Conservation (phyloP, 169 alveolate species). For the Ichthyophthirius multifiliis region DNA sequence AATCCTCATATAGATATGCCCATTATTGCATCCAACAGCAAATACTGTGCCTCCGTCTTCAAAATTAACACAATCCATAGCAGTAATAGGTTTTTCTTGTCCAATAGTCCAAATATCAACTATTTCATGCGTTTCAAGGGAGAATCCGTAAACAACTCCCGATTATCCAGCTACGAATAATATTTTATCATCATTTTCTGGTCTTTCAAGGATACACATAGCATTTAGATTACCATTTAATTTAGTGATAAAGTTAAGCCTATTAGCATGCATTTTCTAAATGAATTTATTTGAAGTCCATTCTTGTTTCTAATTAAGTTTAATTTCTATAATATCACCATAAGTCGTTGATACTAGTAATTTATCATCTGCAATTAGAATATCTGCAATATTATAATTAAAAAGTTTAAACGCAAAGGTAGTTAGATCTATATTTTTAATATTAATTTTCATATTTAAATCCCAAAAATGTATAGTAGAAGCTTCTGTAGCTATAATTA, state of each 20-base stretch:
- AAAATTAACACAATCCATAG: constrained; percentile 54
- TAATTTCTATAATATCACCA: constrained; percentile 71
- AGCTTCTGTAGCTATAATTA: constrained; percentile 33
- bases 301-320: constrained; percentile 41
- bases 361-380: constrained; percentile 45
- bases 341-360: constrained; percentile 47
- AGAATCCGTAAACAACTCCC: constrained; percentile 59
- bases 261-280: constrained; percentile 45
- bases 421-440: constrained; percentile 57
- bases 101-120: constrained; percentile 83
- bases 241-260: constrained; percentile 52
- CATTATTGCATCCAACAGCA: constrained; percentile 71
- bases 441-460: constrained; percentile 36
- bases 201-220: constrained; percentile 50
- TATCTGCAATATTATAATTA: constrained; percentile 51
- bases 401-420: constrained; percentile 57
- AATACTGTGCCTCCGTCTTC: constrained; percentile 67
- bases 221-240: constrained; percentile 55
- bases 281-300: constrained; percentile 25
- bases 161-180: constrained; percentile 59
- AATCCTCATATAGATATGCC: constrained; percentile 56
- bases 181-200: constrained; percentile 57
- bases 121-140: constrained; percentile 65
- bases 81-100: constrained; percentile 37
- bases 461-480: constrained; percentile 59